Percentiles rank a stretch among this genome's conserved stretches.
Evolutionary conservation across 129 eudicot species (phyloP).

Genomic region (Helianthus tuberosus): DNA sequence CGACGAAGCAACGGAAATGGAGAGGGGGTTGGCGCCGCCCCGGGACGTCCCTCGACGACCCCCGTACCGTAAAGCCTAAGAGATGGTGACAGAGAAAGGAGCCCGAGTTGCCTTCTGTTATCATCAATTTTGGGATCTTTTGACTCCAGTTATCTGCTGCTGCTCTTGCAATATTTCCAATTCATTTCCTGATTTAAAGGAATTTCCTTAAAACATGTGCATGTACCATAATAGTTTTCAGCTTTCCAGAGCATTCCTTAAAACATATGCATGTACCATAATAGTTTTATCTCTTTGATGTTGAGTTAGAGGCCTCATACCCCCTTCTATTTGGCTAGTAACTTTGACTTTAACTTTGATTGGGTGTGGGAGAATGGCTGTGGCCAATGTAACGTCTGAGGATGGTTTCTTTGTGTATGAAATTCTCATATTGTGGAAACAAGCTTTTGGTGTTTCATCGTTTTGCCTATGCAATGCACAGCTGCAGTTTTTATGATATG

Average conservation of each 20-base stretch:
- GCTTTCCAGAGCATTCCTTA: neutral
- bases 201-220: too few species aligned
- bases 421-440: conserved; percentile 21
- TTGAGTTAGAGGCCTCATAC: neutral
- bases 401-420: conserved; percentile 30
- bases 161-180: too few species aligned
- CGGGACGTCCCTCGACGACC: too few species aligned
- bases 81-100: neutral
- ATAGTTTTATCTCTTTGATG: neutral
- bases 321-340: neutral
- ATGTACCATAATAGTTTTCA: neutral
- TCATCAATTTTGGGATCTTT: neutral
- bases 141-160: too few species aligned
- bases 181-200: too few species aligned
- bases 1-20: too few species aligned
- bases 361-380: conserved; percentile 21
- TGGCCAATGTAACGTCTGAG: conserved; percentile 7
- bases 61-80: too few species aligned
- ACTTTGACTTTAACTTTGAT: neutral
- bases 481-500: conserved; percentile 20
- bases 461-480: conserved; percentile 19
- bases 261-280: too few species aligned
- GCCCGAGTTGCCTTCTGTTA: neutral
- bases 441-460: neutral
- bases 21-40: too few species aligned